phyloP scores from a whole-genome alignment of 495 filamentous ascomycete genomes.

The Aspergillus avenaceus region DNA sequence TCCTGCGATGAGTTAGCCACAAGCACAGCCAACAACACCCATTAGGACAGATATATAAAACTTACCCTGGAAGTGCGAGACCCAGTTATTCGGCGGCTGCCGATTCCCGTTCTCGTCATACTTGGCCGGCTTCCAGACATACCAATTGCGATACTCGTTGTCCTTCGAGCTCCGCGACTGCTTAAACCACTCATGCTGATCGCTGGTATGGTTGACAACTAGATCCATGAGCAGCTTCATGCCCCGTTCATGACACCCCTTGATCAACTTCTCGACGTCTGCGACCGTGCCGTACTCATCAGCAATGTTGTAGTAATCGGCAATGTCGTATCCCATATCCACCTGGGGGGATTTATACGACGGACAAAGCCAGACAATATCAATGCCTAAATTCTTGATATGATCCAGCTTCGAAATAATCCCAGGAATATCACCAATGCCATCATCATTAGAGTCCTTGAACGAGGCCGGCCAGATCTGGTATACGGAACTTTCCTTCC shows the following conservation, averaged over 20 bases:
- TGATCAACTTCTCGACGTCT: conserved; percentile 62
- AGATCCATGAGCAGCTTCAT: conserved; percentile 73
- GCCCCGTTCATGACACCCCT: conserved; percentile 49
- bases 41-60: neutral
- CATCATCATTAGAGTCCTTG: conserved; percentile 64
- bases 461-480: conserved; percentile 68
- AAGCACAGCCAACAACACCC: neutral
- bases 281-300: conserved; percentile 57
- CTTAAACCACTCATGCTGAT: conserved; percentile 72
- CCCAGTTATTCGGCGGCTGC: conserved; percentile 69
- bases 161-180: conserved; percentile 58
- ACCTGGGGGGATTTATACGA: conserved; percentile 63
- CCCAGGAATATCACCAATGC: conserved; percentile 64
- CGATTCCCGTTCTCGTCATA: conserved; percentile 56
- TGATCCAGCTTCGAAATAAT: conserved; percentile 64
- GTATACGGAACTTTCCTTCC: conserved; percentile 58
- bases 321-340: conserved; percentile 64
- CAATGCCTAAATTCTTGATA: conserved; percentile 57
- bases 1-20: conserved; percentile 23
- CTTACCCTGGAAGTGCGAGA: conserved; percentile 52
- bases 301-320: conserved; percentile 62
- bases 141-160: conserved; percentile 63
- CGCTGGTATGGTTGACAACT: conserved; percentile 77
- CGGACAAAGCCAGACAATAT: conserved; percentile 67
- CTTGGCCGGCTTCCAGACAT: conserved; percentile 64